Evolutionary conservation across 2,329 filamentous ascomycete genomes (phyloP), one percentile per base, ranked within the genome.

Genomic region (Incumbomyces delicatus): DNA sequence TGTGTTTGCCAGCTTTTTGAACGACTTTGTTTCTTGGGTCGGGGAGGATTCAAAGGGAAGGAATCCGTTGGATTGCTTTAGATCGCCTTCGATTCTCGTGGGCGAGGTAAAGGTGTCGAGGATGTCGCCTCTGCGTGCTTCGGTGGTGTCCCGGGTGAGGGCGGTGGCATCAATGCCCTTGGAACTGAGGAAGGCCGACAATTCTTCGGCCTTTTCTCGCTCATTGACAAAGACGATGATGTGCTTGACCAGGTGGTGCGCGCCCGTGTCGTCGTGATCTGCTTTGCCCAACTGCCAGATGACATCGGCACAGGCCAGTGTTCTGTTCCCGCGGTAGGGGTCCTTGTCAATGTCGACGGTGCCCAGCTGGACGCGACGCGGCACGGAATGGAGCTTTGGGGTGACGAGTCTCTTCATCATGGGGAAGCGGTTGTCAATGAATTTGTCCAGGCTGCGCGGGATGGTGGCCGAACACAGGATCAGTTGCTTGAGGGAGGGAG

Each of bases 211-310:
- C 61, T 86, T 87, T 61, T 95, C 88, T 31, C 92, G 84, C 71
- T 96, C 88, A 64, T 96, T 96, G 63, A 96, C 90, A 59, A 96
- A 96, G 2, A 96, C 88, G 48, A 96, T 79, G 58, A 98, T 84
- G 52, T 87, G 84, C 63, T 92, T 92, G 18, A 86, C 75, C 14
- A 54, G 50, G 49, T 58, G 51, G 10, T 46, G 44, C 10, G 50
- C 34, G 49, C 85, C 80, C 20, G 67, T 61, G 3, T 76, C 75
- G 46, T 83, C 78, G 52, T 82, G 72, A 1, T 77, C 75, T 36
- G 89, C 83, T 62, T 87, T 88, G 49, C 88, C 88, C 50, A 98
- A 90, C 30, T 86, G 83, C 80, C 89, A 95, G 60, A 98, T 90
- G 11, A 85, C 85, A 61, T 98, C 90, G 2, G 92, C 92, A 63